phyloP scores from a whole-genome alignment of 2,329 filamentous ascomycete genomes.

The Biscogniauxia marginata region DNA sequence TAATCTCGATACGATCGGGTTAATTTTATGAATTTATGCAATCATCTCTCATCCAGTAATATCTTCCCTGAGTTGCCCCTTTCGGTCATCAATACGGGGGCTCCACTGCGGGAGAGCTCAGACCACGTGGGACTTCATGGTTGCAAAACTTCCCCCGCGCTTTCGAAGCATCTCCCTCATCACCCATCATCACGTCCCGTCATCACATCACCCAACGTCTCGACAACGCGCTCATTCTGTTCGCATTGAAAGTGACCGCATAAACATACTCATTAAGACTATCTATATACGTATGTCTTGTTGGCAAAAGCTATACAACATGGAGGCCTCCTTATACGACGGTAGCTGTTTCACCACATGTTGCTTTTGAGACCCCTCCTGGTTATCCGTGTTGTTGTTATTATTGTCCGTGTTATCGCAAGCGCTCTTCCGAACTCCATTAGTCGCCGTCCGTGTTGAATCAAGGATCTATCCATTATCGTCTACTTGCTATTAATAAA shows the following conservation, averaged over 20 bases:
- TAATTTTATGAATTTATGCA: background rate
- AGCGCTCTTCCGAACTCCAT: background rate
- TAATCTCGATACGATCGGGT: background rate
- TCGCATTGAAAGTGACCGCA: background rate
- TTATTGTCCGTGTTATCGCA: background rate
- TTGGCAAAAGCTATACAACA: too few relatives aligned
- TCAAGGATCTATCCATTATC: background rate
- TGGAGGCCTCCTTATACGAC: background rate
- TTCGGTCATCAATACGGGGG: background rate
- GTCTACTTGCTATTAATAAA: background rate
- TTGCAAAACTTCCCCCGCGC: background rate
- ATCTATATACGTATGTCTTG: too few relatives aligned
- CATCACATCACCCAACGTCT: background rate
- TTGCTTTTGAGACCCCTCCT: background rate
- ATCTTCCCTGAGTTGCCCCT: too few relatives aligned
- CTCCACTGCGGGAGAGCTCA: background rate
- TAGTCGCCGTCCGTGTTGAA: background rate
- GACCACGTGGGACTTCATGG: background rate
- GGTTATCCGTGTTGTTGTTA: background rate
- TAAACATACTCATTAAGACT: background rate
- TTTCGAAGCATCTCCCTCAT: background rate
- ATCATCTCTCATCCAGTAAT: too few relatives aligned
- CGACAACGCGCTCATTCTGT: background rate
- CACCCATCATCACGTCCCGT: background rate
- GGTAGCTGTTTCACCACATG: background rate